Evolutionary conservation across 139 green algal species (phyloP).

Genomic region (Yamagishiella unicocca): DNA sequence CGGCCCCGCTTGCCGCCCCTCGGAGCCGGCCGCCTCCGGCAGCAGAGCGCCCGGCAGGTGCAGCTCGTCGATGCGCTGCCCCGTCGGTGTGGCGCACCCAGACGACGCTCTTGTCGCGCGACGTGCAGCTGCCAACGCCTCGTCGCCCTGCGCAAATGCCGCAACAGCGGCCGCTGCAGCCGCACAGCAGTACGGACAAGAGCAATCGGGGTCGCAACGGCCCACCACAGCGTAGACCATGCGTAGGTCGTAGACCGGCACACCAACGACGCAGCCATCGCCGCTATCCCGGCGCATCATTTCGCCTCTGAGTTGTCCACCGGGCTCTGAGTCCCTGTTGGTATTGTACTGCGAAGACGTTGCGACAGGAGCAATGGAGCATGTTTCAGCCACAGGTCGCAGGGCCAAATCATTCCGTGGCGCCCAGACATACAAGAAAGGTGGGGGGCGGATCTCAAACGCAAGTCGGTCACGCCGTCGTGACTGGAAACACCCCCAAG

Average conservation of each 20-base stretch:
- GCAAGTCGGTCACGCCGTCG: too few relatives aligned
- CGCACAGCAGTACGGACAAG: background rate
- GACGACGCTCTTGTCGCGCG: background rate
- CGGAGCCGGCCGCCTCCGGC: background rate
- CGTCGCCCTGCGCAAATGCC: background rate
- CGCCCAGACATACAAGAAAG: background rate
- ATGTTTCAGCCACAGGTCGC: background rate
- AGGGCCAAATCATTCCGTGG: background rate
- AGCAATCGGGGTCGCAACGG: background rate
- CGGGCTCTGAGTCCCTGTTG: background rate
- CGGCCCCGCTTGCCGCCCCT: background rate
- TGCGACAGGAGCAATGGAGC: background rate
- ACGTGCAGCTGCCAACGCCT: background rate
- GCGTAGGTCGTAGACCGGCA: background rate
- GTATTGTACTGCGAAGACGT: background rate
- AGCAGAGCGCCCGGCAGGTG: background rate
- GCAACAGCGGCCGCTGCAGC: background rate
- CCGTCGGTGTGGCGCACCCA: background rate
- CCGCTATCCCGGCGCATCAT: background rate
- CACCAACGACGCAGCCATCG: background rate
- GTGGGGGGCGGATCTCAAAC: too few relatives aligned
- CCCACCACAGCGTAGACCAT: slow-evolving; percentile 3
- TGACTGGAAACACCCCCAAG: too few relatives aligned
- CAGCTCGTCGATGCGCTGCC: background rate
- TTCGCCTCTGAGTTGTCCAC: background rate